These are phyloP conservation scores for Ensete glaucum DNA, from an alignment of 176 grass and related monocot species.

Conservation along the genomic window DNA sequence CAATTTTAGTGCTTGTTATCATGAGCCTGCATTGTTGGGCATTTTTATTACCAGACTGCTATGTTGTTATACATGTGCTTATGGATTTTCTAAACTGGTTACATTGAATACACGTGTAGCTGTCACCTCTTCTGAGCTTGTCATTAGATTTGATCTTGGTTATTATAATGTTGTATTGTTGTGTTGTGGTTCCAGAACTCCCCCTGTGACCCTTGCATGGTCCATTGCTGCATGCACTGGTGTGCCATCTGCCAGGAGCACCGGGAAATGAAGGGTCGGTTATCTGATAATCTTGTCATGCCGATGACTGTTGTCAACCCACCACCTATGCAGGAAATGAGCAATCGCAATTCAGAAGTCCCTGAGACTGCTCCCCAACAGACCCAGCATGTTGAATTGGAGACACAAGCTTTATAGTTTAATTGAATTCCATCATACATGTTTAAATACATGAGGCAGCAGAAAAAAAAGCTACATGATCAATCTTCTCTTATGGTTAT, in stretches of 20 bases:
- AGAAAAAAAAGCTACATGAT: no score
- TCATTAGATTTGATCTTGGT: background rate
- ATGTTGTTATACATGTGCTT: no score
- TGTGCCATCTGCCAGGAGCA: conserved; percentile 95
- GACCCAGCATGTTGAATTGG: conserved; percentile 10
- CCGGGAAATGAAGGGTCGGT: conserved; percentile 66
- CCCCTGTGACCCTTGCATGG: conserved; percentile 76
- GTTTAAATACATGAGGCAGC: background rate
- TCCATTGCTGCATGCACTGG: conserved; percentile 93
- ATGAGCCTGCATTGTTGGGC: no score
- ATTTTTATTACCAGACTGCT: no score
- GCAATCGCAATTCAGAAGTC: conserved; percentile 3
- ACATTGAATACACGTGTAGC: no score
- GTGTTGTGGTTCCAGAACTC: conserved; percentile 47
- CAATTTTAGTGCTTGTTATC: no score
- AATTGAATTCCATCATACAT: background rate
- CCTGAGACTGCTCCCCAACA: conserved; percentile 22
- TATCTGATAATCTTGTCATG: conserved; percentile 44
- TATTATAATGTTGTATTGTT: conserved; percentile 11
- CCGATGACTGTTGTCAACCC: conserved; percentile 82
- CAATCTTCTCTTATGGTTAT: no score
- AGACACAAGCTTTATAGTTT: conserved; percentile 7
- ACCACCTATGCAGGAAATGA: conserved; percentile 80
- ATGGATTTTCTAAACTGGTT: no score
- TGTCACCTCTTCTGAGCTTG: no score